Percentiles rank a stretch among this genome's conserved stretches.
phyloP scores from a whole-genome alignment of 768 basidiomycete species.

The Lanmaoa rubissima region DNA sequence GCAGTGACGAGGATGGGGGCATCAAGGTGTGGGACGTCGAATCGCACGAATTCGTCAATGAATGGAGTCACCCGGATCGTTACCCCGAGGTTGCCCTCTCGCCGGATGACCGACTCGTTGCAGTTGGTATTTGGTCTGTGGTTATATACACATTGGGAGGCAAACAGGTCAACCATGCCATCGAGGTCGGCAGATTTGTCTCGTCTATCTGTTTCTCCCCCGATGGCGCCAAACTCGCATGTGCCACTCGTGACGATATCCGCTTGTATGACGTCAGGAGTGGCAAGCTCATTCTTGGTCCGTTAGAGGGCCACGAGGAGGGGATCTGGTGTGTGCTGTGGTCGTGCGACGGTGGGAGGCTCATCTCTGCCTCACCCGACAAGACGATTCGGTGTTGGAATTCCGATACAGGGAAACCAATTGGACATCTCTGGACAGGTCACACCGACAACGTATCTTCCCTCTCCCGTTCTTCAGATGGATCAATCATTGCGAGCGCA shows the following conservation, averaged over 20 bases:
- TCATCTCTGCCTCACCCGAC: neutral
- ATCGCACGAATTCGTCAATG: neutral
- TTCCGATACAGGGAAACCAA: neutral
- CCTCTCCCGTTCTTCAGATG: constrained; percentile 3
- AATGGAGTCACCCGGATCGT: neutral
- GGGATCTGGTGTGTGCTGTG: neutral
- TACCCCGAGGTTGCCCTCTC: neutral
- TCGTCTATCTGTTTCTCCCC: too few species aligned
- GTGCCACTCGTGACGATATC: too few species aligned
- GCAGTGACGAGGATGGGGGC: neutral
- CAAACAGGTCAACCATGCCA: too few species aligned
- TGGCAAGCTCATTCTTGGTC: neutral
- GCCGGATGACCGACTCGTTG: neutral
- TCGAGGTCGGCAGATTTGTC: too few species aligned
- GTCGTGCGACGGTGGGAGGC: constrained; percentile 3
- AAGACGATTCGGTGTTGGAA: constrained; percentile 13
- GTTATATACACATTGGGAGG: too few species aligned
- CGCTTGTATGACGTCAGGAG: too few species aligned
- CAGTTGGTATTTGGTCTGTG: too few species aligned
- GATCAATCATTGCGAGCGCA: constrained; percentile 7
- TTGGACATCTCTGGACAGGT: neutral
- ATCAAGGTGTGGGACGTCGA: constrained; percentile 6
- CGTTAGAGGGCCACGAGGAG: neutral
- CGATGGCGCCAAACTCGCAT: too few species aligned
- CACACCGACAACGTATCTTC: neutral